Conservation (phyloP, 2,329 filamentous ascomycete genomes). For the Acrocalymma vagum region DNA sequence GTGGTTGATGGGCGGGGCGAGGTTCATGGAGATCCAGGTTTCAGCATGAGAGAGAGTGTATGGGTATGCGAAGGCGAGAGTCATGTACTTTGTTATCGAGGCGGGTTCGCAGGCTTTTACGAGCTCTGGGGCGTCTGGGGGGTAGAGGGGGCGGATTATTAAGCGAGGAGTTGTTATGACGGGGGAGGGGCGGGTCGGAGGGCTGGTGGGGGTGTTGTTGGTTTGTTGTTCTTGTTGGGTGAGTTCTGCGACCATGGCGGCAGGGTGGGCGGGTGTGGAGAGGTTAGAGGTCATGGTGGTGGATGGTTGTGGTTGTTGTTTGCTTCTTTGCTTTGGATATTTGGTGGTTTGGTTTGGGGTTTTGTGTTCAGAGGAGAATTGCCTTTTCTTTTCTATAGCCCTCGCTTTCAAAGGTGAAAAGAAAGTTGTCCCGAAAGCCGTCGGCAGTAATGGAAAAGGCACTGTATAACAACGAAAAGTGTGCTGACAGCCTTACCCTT, state of each 20-base stretch:
- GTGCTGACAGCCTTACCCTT: no score
- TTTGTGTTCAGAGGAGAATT: no score
- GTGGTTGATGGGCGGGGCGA: slow-evolving; percentile 18
- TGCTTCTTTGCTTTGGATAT: no score
- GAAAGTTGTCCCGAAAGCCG: no score
- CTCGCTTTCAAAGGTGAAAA: no score
- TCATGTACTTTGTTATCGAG: slow-evolving; percentile 45
- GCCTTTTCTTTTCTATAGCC: no score
- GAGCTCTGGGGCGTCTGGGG: slow-evolving; percentile 37
- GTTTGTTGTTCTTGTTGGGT: no score
- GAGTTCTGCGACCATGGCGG: slow-evolving; percentile 16
- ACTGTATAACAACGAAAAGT: no score
- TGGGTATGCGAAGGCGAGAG: slow-evolving; percentile 48
- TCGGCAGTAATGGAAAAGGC: no score
- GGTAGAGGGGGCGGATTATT: slow-evolving; percentile 40
- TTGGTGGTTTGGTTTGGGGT: background rate
- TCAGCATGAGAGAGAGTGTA: slow-evolving; percentile 45
- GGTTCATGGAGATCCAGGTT: slow-evolving; percentile 46
- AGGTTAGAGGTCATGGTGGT: slow-evolving; percentile 24
- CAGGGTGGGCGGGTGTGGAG: slow-evolving; percentile 23
- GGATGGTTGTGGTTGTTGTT: background rate
- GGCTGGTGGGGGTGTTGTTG: slow-evolving; percentile 5
- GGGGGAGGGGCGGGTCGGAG: slow-evolving; percentile 36
- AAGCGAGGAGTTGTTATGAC: slow-evolving; percentile 39
- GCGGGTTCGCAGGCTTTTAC: slow-evolving; percentile 37